Evolutionary conservation across 1,284 basidiomycete species (phyloP).

Genomic region (Sphaerobolus stellatus): DNA sequence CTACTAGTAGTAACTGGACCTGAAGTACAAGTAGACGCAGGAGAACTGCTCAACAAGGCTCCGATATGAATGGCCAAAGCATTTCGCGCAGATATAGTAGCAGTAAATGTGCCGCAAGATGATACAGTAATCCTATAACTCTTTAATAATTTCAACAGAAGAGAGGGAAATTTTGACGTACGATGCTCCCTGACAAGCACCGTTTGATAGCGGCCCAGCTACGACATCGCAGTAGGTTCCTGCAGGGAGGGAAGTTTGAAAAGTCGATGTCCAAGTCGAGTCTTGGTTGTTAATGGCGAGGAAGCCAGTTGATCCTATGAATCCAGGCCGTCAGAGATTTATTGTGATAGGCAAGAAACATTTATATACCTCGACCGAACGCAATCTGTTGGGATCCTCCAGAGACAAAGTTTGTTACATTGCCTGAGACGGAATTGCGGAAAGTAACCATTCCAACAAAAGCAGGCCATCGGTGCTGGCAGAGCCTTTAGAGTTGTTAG

Average conservation of each 20-base stretch:
- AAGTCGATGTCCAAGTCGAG: slow-evolving; percentile 51
- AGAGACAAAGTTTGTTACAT: slow-evolving; percentile 20
- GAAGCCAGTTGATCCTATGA: slow-evolving; percentile 51
- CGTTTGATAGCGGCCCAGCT: slow-evolving; percentile 39
- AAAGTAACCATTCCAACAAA: slow-evolving; percentile 63
- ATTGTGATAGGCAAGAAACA: neutral
- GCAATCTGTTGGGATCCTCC: slow-evolving; percentile 23
- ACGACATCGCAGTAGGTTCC: slow-evolving; percentile 67
- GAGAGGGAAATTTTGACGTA: slow-evolving; percentile 29
- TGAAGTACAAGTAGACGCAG: slow-evolving; percentile 7
- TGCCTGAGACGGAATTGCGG: slow-evolving; percentile 51
- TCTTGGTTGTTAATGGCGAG: slow-evolving; percentile 66
- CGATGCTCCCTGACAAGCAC: slow-evolving; percentile 50
- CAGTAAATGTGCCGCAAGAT: slow-evolving; percentile 50
- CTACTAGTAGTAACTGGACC: slow-evolving; percentile 13
- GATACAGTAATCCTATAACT: slow-evolving; percentile 45
- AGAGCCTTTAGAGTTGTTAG: slow-evolving; percentile 36
- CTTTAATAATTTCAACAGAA: neutral
- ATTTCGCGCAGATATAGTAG: slow-evolving; percentile 50
- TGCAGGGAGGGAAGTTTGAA: slow-evolving; percentile 53
- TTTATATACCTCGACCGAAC: slow-evolving; percentile 21
- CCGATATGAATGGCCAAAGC: slow-evolving; percentile 62
- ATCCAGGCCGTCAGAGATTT: neutral
- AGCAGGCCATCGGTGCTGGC: slow-evolving; percentile 62
- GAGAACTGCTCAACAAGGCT: slow-evolving; percentile 23